Evolutionary conservation across 345 rosid species (phyloP), one percentile per base, ranked within the genome.

Genomic region (Bruguiera sexangula): DNA sequence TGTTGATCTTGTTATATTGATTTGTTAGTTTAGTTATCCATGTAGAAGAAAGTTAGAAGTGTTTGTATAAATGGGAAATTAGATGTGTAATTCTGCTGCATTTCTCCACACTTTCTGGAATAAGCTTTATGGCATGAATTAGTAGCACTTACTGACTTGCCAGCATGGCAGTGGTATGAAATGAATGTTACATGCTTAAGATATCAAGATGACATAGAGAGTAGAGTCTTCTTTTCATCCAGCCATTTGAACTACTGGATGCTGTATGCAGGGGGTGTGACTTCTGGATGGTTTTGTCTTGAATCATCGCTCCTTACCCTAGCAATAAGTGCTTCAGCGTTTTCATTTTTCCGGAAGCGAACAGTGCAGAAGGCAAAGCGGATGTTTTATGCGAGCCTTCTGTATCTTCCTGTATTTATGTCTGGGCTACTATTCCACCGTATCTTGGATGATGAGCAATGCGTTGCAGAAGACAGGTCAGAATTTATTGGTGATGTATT

Each of bases 341-440:
- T 83, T 78, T 87, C 96, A n/a, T 92, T 95, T 72, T 95, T 88
- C 72, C 59, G 76, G 51, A 80, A 95, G 66, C 76, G 88, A 5
- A 92, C 92, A 3, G 75, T 82, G 68, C 76, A 80, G 27, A 95
- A 88, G 66, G 98, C 96, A 24, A 86, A 83, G 79, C 84, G 69
- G 70, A 95, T 92, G 96, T 90, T 92, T 70, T 75, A 87, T 79
- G 94, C 96, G 6, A 92, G 96, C 82, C 91, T 92, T 64, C 68
- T 92, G 66, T 95, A 92, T 83, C 94, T 95, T 48, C 97, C 97
- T 64, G 87, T 90, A 16, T 90, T 93, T 75, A 89, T 93, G 98
- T 74, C 92, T 20, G 97, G 98, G 65, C 81, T 93, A 6, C 82
- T 90, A 26, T 68, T 87, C 20, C 97, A 90, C 79, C 89, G 92